A percentile compares a stretch with the other conserved stretches of the same genome.
Evolutionary conservation across 345 rosid species (phyloP).

Genomic region (Brassica rapa): DNA sequence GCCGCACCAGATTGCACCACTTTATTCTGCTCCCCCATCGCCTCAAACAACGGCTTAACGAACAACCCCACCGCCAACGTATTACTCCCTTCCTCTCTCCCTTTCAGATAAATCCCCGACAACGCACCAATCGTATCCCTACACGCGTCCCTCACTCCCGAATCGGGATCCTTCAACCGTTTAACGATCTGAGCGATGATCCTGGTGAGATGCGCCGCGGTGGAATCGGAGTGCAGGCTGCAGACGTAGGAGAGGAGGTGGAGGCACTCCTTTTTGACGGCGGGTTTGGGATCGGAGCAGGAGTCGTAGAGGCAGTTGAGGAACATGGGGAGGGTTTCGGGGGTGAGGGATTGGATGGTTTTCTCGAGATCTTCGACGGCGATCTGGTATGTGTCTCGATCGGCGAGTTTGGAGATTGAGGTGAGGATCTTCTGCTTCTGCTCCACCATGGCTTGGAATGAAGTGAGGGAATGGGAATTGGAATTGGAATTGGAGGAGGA

Average conservation of each 20-base stretch:
- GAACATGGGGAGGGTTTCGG: slow-evolving; percentile 80
- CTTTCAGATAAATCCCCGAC: slow-evolving; percentile 68
- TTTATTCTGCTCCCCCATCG: slow-evolving; percentile 97
- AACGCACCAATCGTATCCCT: slow-evolving; percentile 79
- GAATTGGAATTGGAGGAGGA: slow-evolving; percentile 45
- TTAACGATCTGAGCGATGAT: slow-evolving; percentile 71
- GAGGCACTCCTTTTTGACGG: slow-evolving; percentile 84
- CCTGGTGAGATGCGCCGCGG: slow-evolving; percentile 69
- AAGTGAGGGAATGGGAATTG: slow-evolving; percentile 57
- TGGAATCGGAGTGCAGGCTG: slow-evolving; percentile 60
- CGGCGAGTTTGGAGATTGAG: slow-evolving; percentile 86
- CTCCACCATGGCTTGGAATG: slow-evolving; percentile 95
- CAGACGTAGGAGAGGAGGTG: slow-evolving; percentile 67
- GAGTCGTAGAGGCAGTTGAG: slow-evolving; percentile 89
- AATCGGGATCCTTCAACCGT: slow-evolving; percentile 83
- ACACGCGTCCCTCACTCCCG: slow-evolving; percentile 91
- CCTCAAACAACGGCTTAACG: slow-evolving; percentile 88
- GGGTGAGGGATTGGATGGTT: slow-evolving; percentile 62
- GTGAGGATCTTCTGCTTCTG: slow-evolving; percentile 84
- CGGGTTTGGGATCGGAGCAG: slow-evolving; percentile 77
- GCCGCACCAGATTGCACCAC: slow-evolving; percentile 91
- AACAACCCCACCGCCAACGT: slow-evolving; percentile 63
- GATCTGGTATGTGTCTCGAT: slow-evolving; percentile 93
- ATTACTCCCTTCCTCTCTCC: slow-evolving; percentile 43
- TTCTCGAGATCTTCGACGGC: slow-evolving; percentile 91